These are phyloP conservation scores for Eucalyptus sp. DNA, from an alignment of 345 rosid species.

Conservation along the genomic window DNA sequence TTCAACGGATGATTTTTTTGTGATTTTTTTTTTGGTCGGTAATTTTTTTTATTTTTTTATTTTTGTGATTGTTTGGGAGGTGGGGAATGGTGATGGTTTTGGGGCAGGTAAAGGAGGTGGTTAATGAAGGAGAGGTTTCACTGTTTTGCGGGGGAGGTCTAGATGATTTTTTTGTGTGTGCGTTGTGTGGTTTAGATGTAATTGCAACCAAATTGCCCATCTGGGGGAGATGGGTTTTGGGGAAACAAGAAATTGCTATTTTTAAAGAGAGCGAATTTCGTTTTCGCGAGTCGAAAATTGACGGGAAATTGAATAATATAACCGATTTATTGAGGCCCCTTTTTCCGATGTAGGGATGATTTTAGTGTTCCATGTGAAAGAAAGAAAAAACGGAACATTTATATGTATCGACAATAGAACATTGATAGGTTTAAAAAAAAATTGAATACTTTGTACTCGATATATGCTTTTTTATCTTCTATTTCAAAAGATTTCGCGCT, in stretches of 20 bases:
- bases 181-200: constrained; percentile 7
- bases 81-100: background rate
- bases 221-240: background rate
- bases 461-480: background rate
- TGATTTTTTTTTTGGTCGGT: no score
- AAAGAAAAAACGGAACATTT: background rate
- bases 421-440: background rate
- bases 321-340: background rate
- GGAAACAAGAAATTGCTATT: background rate
- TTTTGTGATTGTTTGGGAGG: background rate
- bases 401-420: background rate
- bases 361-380: background rate
- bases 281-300: background rate
- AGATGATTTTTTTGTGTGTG: background rate
- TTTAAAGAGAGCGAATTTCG: background rate
- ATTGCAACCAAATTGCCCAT: background rate
- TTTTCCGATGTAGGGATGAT: background rate
- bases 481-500: background rate
- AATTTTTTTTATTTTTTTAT: no score
- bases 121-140: background rate
- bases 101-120: background rate
- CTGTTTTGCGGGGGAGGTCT: constrained; percentile 8
- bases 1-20: background rate
- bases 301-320: background rate
- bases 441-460: background rate